Percentiles rank a stretch among this genome's conserved stretches.
Evolutionary conservation across 306 rosid genomes (phyloP).

Genomic region (Lotus japonicus): DNA sequence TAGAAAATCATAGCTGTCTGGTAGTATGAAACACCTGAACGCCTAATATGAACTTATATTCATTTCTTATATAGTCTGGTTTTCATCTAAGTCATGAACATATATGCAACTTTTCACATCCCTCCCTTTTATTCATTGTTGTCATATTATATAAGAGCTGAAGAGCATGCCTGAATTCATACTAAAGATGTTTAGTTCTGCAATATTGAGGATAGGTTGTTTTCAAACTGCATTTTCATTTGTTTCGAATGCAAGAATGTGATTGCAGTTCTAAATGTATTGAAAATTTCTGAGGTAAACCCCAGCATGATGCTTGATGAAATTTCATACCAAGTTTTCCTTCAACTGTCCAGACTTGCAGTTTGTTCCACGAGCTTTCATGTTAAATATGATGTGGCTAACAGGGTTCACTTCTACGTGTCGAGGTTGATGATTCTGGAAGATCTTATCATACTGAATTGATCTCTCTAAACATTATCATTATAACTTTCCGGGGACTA

Average conservation of each 20-base stretch:
- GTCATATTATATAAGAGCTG: no score
- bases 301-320: slow-evolving; percentile 17
- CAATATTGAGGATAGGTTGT: no score
- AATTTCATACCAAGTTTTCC: slow-evolving; percentile 1
- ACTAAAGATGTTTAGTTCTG: no score
- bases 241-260: no score
- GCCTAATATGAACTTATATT: not conserved
- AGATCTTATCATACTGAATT: slow-evolving; percentile 49
- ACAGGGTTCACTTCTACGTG: slow-evolving; percentile 99
- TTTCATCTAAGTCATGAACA: not conserved
- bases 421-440: slow-evolving; percentile 67
- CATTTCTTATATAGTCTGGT: not conserved
- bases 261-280: no score
- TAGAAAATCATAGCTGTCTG: no score
- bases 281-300: no score
- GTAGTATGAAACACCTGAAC: no score
- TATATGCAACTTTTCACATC: no score
- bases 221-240: no score
- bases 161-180: no score
- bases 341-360: not conserved
- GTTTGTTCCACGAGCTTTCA: slow-evolving; percentile 40
- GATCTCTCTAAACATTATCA: slow-evolving; percentile 13
- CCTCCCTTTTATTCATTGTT: no score
- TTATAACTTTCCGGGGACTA: slow-evolving; percentile 37
- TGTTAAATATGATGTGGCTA: slow-evolving; percentile 82